These are phyloP conservation scores for Berkeleyomyces basicola DNA, from an alignment of 2,329 filamentous ascomycete species.

Conservation along the genomic window DNA sequence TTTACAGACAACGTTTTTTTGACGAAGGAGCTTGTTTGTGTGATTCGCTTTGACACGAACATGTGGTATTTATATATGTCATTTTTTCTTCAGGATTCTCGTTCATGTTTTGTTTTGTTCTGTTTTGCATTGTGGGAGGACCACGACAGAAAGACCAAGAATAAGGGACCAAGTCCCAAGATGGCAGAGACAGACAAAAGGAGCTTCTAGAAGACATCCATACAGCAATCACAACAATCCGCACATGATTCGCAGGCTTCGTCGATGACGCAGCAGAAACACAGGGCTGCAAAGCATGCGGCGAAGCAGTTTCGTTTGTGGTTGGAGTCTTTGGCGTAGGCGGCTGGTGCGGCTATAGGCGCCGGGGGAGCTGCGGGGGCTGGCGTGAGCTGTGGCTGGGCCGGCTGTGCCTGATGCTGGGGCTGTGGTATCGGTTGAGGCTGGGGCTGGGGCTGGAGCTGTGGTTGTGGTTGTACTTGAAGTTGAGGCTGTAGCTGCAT, in stretches of 20 bases:
- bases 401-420: background rate
- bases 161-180: too few species aligned
- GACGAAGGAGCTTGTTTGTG: background rate
- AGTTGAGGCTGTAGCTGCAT: constrained; percentile 2
- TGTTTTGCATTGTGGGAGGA: background rate
- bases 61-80: background rate
- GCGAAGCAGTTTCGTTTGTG: constrained; percentile 25
- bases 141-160: too few species aligned
- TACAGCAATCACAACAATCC: constrained; percentile 27
- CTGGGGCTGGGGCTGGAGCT: background rate
- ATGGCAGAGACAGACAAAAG: too few species aligned
- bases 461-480: background rate
- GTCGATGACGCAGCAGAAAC: constrained; percentile 34
- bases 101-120: background rate
- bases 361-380: background rate
- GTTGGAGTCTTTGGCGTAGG: background rate
- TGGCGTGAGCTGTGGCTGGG: background rate
- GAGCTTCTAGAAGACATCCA: constrained; percentile 15
- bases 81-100: background rate
- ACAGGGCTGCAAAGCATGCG: constrained; percentile 25
- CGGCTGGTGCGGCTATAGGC: background rate
- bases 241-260: constrained; percentile 34
- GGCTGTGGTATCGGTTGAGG: background rate
- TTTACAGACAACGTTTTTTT: background rate
- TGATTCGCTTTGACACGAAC: background rate